Evolutionary conservation across 192 early-diverging fungal genomes (phyloP).

Genomic region (Anaeromyces robustus): DNA sequence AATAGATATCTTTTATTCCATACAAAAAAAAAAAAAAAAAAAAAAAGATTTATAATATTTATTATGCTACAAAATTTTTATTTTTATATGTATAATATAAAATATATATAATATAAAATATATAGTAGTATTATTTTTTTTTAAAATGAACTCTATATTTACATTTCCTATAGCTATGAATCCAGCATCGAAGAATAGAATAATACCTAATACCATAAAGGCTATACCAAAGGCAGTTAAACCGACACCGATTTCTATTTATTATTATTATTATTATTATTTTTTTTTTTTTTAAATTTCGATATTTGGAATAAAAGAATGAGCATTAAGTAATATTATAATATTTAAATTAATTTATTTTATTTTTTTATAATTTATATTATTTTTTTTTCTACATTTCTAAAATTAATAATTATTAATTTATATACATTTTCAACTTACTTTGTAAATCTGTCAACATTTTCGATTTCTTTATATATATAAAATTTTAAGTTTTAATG

Average conservation of each 20-base stretch:
- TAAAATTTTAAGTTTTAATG: too few species aligned
- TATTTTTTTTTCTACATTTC: too few species aligned
- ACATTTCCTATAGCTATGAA: constrained; percentile 93
- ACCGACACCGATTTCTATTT: constrained; percentile 75
- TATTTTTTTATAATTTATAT: too few species aligned
- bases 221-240: constrained; percentile 82
- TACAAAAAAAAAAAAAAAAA: constrained; percentile 1
- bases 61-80: neutral
- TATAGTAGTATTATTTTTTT: neutral
- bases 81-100: neutral
- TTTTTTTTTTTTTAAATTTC: too few species aligned
- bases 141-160: constrained; percentile 9
- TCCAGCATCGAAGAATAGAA: constrained; percentile 89
- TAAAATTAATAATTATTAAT: too few species aligned
- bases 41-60: neutral
- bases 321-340: too few species aligned
- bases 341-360: too few species aligned
- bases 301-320: too few species aligned
- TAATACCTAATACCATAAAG: constrained; percentile 84
- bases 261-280: too few species aligned
- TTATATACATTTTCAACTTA: too few species aligned
- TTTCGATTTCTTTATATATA: too few species aligned
- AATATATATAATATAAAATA: neutral
- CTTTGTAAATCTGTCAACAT: too few species aligned
- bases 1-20: neutral